A percentile compares a stretch with the other conserved stretches of the same genome.
These are phyloP conservation scores for Aspergillus latus DNA, from an alignment of 2,329 filamentous ascomycete species.

Conservation along the genomic window DNA sequence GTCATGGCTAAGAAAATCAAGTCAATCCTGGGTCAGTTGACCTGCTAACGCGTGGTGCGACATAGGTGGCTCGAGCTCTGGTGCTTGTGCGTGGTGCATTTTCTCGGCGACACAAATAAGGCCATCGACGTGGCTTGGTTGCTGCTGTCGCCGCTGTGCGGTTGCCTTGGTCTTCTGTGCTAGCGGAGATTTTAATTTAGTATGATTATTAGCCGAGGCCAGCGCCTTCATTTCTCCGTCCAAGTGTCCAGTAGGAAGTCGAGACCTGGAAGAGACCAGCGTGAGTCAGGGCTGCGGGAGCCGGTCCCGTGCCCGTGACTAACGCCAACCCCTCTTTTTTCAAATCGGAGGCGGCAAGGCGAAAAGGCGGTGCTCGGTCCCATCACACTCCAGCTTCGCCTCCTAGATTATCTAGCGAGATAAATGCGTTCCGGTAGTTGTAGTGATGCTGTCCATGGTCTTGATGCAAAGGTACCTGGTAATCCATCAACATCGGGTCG, in stretches of 20 bases:
- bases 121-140: neutral
- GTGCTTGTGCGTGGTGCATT: neutral
- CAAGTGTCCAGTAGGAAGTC: neutral
- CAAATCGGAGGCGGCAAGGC: neutral
- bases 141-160: neutral
- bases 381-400: neutral
- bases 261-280: neutral
- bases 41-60: neutral
- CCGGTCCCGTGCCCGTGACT: neutral
- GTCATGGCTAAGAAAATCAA: neutral
- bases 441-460: neutral
- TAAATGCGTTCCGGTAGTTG: conserved; percentile 18
- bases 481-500: neutral
- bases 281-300: neutral
- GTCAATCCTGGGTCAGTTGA: neutral
- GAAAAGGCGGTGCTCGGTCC: neutral
- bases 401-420: conserved; percentile 12
- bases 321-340: neutral
- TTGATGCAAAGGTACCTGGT: neutral
- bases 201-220: neutral
- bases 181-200: neutral
- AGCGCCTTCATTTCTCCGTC: too few relatives aligned
- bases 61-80: neutral
- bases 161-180: neutral
- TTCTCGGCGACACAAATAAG: neutral